These are phyloP conservation scores for Arachnomyces sp. DNA, from an alignment of 2,329 filamentous ascomycete species.

Conservation along the genomic window DNA sequence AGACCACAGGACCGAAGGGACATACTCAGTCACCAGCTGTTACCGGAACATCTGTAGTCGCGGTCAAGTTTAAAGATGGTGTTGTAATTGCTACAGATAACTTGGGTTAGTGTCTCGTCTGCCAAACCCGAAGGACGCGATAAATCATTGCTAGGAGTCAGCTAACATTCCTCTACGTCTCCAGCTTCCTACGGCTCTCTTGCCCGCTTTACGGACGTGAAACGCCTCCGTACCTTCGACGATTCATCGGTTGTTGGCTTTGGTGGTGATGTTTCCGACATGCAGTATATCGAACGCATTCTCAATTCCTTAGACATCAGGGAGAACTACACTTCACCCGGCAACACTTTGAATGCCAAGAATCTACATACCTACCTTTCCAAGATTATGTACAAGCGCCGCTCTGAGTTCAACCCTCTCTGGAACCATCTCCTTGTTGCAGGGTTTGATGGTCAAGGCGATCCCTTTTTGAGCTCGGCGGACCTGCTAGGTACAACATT, in stretches of 20 bases:
- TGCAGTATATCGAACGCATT: slow-evolving; percentile 94
- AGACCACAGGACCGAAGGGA: slow-evolving; percentile 61
- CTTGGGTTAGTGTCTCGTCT: slow-evolving; percentile 55
- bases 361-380: slow-evolving; percentile 95
- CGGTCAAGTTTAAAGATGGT: slow-evolving; percentile 90
- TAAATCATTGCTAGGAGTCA: neutral
- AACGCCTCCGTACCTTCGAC: slow-evolving; percentile 87
- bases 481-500: slow-evolving; percentile 93
- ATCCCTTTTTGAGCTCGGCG: slow-evolving; percentile 84
- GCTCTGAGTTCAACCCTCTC: slow-evolving; percentile 90
- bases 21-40: slow-evolving; percentile 91
- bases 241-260: slow-evolving; percentile 80
- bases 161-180: slow-evolving; percentile 4
- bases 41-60: slow-evolving; percentile 91
- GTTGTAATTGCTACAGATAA: slow-evolving; percentile 97
- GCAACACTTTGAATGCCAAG: slow-evolving; percentile 65
- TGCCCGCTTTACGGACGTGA: slow-evolving; percentile 92
- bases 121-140: neutral
- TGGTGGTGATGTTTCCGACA: slow-evolving; percentile 94
- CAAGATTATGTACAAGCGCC: slow-evolving; percentile 92
- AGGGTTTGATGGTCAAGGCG: slow-evolving; percentile 69
- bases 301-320: slow-evolving; percentile 78
- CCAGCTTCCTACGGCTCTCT: slow-evolving; percentile 94
- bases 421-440: slow-evolving; percentile 95
- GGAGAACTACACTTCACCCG: slow-evolving; percentile 67